A percentile compares a stretch with the other conserved stretches of the same genome.
These are phyloP conservation scores for Iberis pinnata DNA, from an alignment of 345 rosid genomes.

Conservation along the genomic window DNA sequence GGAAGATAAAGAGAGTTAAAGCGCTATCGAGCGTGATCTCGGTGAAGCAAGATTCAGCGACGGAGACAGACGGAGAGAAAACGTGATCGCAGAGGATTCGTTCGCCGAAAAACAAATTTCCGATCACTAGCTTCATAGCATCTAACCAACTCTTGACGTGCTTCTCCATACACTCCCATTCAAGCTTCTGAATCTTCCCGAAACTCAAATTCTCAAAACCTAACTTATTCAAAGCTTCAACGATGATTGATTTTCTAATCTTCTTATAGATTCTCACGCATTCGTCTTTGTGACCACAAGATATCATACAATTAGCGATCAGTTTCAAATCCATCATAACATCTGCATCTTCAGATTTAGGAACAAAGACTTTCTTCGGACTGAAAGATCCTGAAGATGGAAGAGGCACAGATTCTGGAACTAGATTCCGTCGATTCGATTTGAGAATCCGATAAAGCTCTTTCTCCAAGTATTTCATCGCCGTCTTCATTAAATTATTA, in stretches of 20 bases:
- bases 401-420: slow-evolving; percentile 47
- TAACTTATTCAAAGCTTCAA: slow-evolving; percentile 51
- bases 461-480: slow-evolving; percentile 58
- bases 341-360: slow-evolving; percentile 23
- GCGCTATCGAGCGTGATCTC: slow-evolving; percentile 72
- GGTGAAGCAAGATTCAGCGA: slow-evolving; percentile 58
- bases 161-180: slow-evolving; percentile 60
- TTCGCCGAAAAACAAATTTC: slow-evolving; percentile 55
- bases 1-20: slow-evolving; percentile 50
- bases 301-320: slow-evolving; percentile 87
- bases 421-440: slow-evolving; percentile 40
- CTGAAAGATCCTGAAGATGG: slow-evolving; percentile 29
- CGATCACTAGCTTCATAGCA: slow-evolving; percentile 41
- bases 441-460: slow-evolving; percentile 65
- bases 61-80: slow-evolving; percentile 43
- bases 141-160: slow-evolving; percentile 52
- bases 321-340: slow-evolving; percentile 60
- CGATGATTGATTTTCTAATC: slow-evolving; percentile 58
- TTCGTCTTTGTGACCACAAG: slow-evolving; percentile 61
- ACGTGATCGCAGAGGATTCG: slow-evolving; percentile 59
- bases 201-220: slow-evolving; percentile 48
- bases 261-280: slow-evolving; percentile 50
- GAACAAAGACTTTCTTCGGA: slow-evolving; percentile 2
- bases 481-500: slow-evolving; percentile 43
- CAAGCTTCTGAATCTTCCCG: slow-evolving; percentile 52